phyloP scores from a whole-genome alignment of 108 stramenopile genomes.

The Stephanodiscus triporus region DNA sequence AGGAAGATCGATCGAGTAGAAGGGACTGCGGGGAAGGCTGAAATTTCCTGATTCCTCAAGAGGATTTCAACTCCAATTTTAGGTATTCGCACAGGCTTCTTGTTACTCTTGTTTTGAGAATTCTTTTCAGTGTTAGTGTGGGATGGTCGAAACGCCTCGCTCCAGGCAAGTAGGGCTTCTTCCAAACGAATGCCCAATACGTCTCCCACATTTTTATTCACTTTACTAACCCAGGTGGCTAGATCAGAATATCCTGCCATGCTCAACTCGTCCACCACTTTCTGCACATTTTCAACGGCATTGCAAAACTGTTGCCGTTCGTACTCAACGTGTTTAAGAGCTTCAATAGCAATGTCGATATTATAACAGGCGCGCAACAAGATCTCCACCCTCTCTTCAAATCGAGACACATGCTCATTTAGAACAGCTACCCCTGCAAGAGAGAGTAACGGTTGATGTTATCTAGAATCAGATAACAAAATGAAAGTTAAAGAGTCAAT shows the following conservation, averaged over 20 bases:
- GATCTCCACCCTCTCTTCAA: constrained; percentile 85
- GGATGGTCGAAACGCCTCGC: constrained; percentile 44
- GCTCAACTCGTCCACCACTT: constrained; percentile 90
- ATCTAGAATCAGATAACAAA: neutral
- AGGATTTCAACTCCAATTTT: constrained; percentile 76
- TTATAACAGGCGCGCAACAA: constrained; percentile 73
- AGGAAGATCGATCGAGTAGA: constrained; percentile 71
- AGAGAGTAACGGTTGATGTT: neutral
- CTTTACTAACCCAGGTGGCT: constrained; percentile 67
- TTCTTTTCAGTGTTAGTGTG: neutral
- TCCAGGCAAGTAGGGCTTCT: constrained; percentile 73
- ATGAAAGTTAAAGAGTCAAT: neutral
- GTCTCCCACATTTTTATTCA: constrained; percentile 68
- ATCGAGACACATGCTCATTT: constrained; percentile 83
- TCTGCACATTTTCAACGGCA: constrained; percentile 83
- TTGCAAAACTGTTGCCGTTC: constrained; percentile 56
- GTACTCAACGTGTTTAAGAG: constrained; percentile 65
- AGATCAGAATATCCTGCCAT: constrained; percentile 81
- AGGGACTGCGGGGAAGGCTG: constrained; percentile 75
- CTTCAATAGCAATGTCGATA: constrained; percentile 61
- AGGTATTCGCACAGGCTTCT: constrained; percentile 44
- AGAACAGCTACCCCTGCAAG: constrained; percentile 65
- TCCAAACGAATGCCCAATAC: constrained; percentile 72
- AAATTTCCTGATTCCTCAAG: constrained; percentile 86
- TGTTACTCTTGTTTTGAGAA: constrained; percentile 29